phyloP scores from a whole-genome alignment of 192 early-diverging fungal species.

The Coemansia sp. region DNA sequence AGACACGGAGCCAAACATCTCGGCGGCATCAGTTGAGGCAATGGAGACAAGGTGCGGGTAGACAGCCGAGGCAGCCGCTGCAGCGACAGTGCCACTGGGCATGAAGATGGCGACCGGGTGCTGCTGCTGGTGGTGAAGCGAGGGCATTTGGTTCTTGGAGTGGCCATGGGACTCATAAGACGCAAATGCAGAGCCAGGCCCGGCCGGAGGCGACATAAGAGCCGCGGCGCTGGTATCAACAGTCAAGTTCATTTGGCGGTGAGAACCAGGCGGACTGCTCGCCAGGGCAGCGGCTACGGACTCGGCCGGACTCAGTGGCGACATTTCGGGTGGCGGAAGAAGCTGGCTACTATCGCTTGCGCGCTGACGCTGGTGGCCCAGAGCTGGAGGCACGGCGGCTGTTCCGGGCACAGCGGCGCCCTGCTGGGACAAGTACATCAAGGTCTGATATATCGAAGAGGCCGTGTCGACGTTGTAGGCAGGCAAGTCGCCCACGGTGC shows the following conservation, averaged over 20 bases:
- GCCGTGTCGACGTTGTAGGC: constrained; percentile 16
- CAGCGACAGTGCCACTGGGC: constrained; percentile 13
- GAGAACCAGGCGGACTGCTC: constrained; percentile 1
- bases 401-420: neutral
- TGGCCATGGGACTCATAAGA: constrained; percentile 13
- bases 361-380: constrained; percentile 1
- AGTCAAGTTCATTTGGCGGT: neutral
- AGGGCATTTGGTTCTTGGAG: neutral
- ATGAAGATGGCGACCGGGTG: constrained; percentile 23
- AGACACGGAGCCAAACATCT: neutral
- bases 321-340: constrained; percentile 2
- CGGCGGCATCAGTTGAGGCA: neutral
- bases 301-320: constrained; percentile 17
- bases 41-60: constrained; percentile 6
- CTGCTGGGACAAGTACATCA: constrained; percentile 27
- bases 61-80: neutral
- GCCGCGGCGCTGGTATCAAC: neutral
- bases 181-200: constrained; percentile 16
- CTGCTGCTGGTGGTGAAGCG: constrained; percentile 13
- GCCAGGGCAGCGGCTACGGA: constrained; percentile 11
- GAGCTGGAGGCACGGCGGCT: neutral
- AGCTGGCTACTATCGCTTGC: neutral
- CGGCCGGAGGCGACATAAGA: constrained; percentile 11
- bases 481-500: neutral
- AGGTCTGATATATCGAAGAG: constrained; percentile 35